Conservation (phyloP, 2,329 filamentous ascomycete genomes). For the Cercospora sp. region DNA sequence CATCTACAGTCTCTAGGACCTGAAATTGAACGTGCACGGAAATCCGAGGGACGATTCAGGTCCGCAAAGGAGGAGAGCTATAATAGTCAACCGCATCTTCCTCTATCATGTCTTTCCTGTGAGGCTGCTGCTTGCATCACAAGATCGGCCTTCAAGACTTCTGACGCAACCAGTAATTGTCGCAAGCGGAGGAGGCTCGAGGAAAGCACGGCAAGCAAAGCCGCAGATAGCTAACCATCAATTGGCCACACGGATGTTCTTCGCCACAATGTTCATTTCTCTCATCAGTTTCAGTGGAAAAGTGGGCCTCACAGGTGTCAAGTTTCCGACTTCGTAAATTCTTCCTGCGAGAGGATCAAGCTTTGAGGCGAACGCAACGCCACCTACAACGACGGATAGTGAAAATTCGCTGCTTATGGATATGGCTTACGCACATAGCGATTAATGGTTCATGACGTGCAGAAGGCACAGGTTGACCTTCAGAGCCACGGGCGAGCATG, state of each 20-base stretch:
- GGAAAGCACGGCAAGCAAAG: neutral
- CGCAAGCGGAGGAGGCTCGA: neutral
- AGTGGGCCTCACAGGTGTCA: neutral
- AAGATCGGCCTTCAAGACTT: neutral
- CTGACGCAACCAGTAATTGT: neutral
- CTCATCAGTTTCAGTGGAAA: neutral
- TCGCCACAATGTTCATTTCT: neutral
- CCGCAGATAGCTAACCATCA: neutral
- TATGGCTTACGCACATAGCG: neutral
- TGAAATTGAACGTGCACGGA: neutral
- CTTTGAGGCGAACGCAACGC: neutral
- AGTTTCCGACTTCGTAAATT: neutral
- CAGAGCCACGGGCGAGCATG: neutral
- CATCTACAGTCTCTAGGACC: neutral
- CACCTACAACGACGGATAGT: neutral
- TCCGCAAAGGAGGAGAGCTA: neutral
- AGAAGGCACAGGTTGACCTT: neutral
- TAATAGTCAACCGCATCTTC: neutral
- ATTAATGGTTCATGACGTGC: neutral
- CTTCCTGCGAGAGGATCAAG: neutral
- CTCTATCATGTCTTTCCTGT: neutral
- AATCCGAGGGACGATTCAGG: neutral
- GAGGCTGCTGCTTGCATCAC: neutral
- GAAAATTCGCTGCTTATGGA: neutral
- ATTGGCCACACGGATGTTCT: neutral